phyloP scores from a whole-genome alignment of 139 green algal genomes.

The Coccomyxa sp. region DNA sequence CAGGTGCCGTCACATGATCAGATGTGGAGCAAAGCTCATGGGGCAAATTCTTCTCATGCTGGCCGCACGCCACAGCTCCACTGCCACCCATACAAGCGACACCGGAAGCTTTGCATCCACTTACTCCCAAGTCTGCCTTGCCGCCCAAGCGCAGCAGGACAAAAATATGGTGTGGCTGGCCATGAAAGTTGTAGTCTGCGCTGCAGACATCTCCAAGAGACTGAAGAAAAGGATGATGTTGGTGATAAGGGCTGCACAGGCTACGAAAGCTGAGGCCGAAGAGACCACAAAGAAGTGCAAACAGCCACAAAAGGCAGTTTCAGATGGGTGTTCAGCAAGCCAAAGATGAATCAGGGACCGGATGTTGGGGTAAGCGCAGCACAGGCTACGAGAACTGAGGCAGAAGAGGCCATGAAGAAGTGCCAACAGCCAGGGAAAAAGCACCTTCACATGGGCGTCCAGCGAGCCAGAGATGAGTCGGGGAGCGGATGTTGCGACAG shows the following conservation, averaged over 20 bases:
- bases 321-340: no score
- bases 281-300: no score
- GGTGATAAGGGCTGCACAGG: no score
- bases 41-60: neutral
- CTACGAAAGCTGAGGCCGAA: no score
- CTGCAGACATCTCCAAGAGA: no score
- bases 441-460: conserved; percentile 90
- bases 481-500: conserved; percentile 44
- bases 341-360: neutral
- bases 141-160: no score
- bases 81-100: neutral
- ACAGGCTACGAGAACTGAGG: neutral
- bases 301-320: no score
- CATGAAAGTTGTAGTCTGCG: no score
- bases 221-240: no score
- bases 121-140: no score
- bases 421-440: neutral
- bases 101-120: no score
- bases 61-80: neutral
- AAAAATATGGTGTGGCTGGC: no score
- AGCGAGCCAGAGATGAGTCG: conserved; percentile 85
- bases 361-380: neutral
- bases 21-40: neutral
- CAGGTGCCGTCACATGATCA: neutral
- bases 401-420: neutral